These are phyloP conservation scores for Penicillium tannophilum DNA, from an alignment of 495 filamentous ascomycete species.

Conservation along the genomic window DNA sequence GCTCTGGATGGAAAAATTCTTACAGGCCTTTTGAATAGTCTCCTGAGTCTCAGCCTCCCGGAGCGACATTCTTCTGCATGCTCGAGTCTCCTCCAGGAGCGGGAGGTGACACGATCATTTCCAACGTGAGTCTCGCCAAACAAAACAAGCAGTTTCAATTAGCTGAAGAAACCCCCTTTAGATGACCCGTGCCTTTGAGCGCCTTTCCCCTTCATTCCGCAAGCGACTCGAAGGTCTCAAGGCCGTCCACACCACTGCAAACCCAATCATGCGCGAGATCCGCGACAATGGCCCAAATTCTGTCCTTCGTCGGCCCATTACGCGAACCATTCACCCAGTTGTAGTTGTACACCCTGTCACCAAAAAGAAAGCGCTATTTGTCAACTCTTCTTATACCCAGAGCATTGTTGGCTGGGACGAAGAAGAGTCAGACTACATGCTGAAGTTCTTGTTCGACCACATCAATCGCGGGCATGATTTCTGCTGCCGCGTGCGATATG, in stretches of 20 bases:
- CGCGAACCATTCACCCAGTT: neutral
- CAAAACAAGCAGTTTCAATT: neutral
- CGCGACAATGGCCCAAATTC: neutral
- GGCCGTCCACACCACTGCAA: neutral
- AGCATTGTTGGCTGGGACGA: constrained; percentile 12
- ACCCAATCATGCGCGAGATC: neutral
- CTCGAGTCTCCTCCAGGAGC: constrained; percentile 1
- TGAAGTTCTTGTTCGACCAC: constrained; percentile 7
- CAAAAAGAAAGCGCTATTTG: constrained; percentile 3
- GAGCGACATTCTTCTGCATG: constrained; percentile 8
- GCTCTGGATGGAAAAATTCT: no score
- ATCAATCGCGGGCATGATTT: constrained; percentile 7
- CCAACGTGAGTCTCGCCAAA: constrained; percentile 1
- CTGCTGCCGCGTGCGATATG: constrained; percentile 4
- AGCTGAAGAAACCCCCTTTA: neutral
- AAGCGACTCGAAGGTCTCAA: constrained; percentile 5
- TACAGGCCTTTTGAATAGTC: neutral
- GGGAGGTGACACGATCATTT: constrained; percentile 10
- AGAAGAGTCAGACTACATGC: constrained; percentile 5
- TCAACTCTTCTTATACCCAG: constrained; percentile 6
- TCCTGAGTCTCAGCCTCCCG: constrained; percentile 11
- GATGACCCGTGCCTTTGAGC: constrained; percentile 7
- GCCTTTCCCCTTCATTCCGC: constrained; percentile 6
- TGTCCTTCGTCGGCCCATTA: neutral
- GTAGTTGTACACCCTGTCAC: constrained; percentile 5